Evolutionary conservation across 108 stramenopile genomes (phyloP).

Genomic region (Cyclotella baltica): DNA sequence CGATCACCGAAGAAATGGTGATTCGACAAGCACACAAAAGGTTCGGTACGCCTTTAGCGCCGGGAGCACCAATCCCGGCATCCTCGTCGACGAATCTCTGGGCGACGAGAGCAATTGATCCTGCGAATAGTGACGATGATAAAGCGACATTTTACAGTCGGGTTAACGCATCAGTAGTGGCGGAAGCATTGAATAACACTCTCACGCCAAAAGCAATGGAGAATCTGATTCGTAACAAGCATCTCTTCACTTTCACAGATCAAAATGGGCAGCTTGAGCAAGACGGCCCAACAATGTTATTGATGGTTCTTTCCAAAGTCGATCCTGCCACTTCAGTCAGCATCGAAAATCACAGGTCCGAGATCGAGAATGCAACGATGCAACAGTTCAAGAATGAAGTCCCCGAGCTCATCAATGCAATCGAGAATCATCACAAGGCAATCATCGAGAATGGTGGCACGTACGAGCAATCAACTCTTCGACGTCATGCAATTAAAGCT

Average conservation of each 20-base stretch:
- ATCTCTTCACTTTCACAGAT: background rate
- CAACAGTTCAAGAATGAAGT: constrained; percentile 4
- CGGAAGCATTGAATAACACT: background rate
- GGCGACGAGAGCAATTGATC: background rate
- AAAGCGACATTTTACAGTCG: background rate
- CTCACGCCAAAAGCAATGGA: background rate
- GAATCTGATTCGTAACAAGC: background rate
- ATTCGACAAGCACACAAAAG: background rate
- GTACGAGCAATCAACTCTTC: background rate
- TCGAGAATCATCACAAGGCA: background rate
- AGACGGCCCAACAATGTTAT: background rate
- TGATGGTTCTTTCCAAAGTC: background rate
- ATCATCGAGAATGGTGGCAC: background rate
- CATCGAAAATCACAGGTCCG: background rate
- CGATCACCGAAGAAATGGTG: background rate
- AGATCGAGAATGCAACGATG: background rate
- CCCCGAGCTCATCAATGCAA: background rate
- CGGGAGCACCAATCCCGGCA: background rate
- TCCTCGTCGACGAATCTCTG: background rate
- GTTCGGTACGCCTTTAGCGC: background rate
- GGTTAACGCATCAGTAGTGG: background rate
- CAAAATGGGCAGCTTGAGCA: background rate
- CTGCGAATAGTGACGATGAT: background rate
- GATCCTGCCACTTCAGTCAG: constrained; percentile 6
- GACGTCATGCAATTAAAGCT: background rate